These are phyloP conservation scores for Eutrema heterophyllum DNA, from an alignment of 345 rosid genomes.

Conservation along the genomic window DNA sequence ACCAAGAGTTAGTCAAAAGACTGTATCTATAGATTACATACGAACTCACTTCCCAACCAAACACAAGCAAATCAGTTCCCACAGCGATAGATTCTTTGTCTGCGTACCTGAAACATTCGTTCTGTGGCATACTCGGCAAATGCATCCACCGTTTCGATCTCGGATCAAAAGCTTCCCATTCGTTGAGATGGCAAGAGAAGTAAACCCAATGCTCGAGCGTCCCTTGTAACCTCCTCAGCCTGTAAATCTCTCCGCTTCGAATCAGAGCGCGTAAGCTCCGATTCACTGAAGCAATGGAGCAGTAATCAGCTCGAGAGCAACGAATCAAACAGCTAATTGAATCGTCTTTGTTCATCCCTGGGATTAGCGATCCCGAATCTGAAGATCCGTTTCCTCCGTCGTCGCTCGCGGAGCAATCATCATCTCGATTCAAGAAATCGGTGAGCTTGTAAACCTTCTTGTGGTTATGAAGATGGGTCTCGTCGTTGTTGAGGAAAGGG, in stretches of 20 bases:
- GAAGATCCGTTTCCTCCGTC: conserved; percentile 28
- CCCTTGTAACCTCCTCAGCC: conserved; percentile 42
- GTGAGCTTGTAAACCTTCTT: conserved; percentile 22
- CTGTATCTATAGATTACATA: conserved; percentile 47
- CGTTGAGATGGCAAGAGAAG: conserved; percentile 57
- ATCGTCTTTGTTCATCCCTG: conserved; percentile 57
- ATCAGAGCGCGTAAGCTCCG: conserved; percentile 37
- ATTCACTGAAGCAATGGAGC: conserved; percentile 39
- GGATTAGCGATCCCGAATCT: conserved; percentile 48
- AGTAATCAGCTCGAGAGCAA: conserved; percentile 67
- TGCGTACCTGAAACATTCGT: conserved; percentile 44
- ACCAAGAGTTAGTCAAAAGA: conserved; percentile 48
- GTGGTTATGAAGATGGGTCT: not conserved
- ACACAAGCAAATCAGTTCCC: conserved; percentile 61
- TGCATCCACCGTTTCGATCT: conserved; percentile 50
- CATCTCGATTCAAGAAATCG: not conserved
- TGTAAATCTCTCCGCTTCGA: conserved; percentile 49
- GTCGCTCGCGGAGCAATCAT: not conserved
- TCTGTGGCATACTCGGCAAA: conserved; percentile 56
- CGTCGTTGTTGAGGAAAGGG: conserved; percentile 16
- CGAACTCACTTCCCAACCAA: conserved; percentile 48
- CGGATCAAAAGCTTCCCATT: conserved; percentile 90
- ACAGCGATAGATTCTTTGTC: conserved; percentile 69
- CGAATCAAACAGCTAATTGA: conserved; percentile 52
- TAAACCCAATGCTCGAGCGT: conserved; percentile 74